Evolutionary conservation across 1,284 basidiomycete genomes (phyloP).

Genomic region (Wallemia ichthyophaga): DNA sequence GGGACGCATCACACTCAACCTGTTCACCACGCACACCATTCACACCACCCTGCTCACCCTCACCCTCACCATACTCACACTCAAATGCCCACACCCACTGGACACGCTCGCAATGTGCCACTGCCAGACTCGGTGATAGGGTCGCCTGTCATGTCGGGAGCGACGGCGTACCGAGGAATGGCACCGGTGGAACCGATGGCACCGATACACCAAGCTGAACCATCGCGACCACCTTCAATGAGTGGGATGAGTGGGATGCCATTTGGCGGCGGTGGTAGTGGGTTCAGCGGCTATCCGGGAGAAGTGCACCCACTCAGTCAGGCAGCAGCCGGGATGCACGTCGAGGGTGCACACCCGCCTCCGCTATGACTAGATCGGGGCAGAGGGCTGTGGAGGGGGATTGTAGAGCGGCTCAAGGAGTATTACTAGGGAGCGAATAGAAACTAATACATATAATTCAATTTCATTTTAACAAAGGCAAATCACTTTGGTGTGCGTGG

Average conservation of each 20-base stretch:
- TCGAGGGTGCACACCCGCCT: background rate
- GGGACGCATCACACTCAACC: too few species aligned
- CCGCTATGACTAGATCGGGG: background rate
- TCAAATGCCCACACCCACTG: background rate
- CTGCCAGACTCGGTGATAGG: background rate
- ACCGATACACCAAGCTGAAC: too few species aligned
- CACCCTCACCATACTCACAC: background rate
- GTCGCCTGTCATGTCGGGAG: background rate
- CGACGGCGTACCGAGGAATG: background rate
- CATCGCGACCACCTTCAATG: too few species aligned
- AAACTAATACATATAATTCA: too few species aligned
- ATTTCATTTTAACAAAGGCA: too few species aligned
- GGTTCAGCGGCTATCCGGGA: too few species aligned
- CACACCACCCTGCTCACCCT: background rate
- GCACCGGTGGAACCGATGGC: background rate
- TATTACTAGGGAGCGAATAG: too few species aligned
- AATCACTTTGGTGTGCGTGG: too few species aligned
- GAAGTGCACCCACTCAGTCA: background rate
- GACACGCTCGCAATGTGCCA: background rate
- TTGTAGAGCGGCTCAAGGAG: background rate
- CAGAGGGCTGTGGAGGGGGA: background rate
- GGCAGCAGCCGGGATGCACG: background rate
- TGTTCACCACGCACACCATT: background rate
- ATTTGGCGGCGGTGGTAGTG: too few species aligned
- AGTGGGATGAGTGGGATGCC: too few species aligned